phyloP scores from a whole-genome alignment of 768 basidiomycete species.

The Trametes sanguinea region DNA sequence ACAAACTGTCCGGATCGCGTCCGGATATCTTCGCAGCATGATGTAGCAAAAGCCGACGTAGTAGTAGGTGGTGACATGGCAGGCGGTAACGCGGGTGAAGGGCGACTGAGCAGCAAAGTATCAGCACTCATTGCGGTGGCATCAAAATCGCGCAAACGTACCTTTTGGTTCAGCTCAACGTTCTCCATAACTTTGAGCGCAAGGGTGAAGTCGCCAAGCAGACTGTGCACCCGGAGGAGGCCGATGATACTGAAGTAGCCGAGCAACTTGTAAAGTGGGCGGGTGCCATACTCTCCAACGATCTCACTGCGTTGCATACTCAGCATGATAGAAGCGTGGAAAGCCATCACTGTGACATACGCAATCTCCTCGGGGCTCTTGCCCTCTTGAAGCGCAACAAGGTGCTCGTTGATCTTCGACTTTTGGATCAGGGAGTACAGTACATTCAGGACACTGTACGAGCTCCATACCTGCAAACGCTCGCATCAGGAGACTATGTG shows the following conservation, averaged over 20 bases:
- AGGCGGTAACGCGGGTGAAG: conserved; percentile 95
- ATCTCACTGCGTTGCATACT: conserved; percentile 56
- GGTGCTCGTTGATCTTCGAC: conserved; percentile 91
- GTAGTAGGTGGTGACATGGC: conserved; percentile 93
- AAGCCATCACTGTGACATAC: conserved; percentile 45
- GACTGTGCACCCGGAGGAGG: conserved; percentile 90
- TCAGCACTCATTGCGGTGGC: not conserved
- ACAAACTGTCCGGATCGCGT: conserved; percentile 95
- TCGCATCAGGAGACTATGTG: not conserved
- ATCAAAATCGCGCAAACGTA: conserved; percentile 24
- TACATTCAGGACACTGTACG: conserved; percentile 97
- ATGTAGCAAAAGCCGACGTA: conserved; percentile 97
- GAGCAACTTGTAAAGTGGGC: conserved; percentile 89
- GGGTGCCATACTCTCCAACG: conserved; percentile 88
- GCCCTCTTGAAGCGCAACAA: conserved; percentile 78
- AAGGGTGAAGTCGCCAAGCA: conserved; percentile 94
- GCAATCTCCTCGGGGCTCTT: conserved; percentile 81
- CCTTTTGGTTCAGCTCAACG: conserved; percentile 91
- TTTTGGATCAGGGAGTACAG: conserved; percentile 99
- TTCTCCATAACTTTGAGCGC: conserved; percentile 94
- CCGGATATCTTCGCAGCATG: conserved; percentile 91
- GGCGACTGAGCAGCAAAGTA: conserved; percentile 52
- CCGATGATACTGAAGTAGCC: conserved; percentile 98
- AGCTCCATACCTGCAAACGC: conserved; percentile 81
- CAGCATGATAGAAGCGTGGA: not conserved